phyloP scores from a whole-genome alignment of 208 protist species.

The Leishmania tarentolae region DNA sequence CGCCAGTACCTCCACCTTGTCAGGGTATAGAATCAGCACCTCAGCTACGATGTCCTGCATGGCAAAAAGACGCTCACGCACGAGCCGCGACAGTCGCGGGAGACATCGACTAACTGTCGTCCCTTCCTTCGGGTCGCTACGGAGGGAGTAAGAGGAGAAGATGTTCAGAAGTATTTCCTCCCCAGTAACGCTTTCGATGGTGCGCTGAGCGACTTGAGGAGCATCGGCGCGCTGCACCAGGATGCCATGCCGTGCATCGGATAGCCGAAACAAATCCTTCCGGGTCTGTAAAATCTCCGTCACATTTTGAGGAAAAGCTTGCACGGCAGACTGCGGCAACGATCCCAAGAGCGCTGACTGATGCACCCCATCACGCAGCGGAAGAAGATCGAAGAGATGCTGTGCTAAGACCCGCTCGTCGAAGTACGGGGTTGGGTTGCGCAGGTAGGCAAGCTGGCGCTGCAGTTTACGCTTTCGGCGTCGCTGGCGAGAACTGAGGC shows the following conservation, averaged over 20 bases:
- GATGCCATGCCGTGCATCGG: conserved; percentile 37
- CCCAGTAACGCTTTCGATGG: conserved; percentile 35
- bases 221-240: conserved; percentile 77
- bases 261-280: conserved; percentile 25
- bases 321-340: conserved; percentile 29
- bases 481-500: conserved; percentile 32
- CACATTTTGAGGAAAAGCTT: conserved; percentile 32
- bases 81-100: conserved; percentile 34
- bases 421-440: conserved; percentile 65
- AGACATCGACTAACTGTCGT: conserved; percentile 63
- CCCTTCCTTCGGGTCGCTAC: conserved; percentile 54
- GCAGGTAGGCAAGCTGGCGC: conserved; percentile 63
- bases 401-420: conserved; percentile 75
- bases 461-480: conserved; percentile 46
- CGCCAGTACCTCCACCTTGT: conserved; percentile 71
- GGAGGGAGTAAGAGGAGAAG: conserved; percentile 58
- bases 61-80: conserved; percentile 47
- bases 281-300: conserved; percentile 24
- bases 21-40: conserved; percentile 57
- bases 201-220: conserved; percentile 15
- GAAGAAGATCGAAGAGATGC: conserved; percentile 76
- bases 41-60: conserved; percentile 63
- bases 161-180: conserved; percentile 80
- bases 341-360: conserved; percentile 30
- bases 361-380: conserved; percentile 34